These are phyloP conservation scores for Odonthalia washingtoniensis DNA, from an alignment of 31 red algal genomes.

Conservation along the genomic window DNA sequence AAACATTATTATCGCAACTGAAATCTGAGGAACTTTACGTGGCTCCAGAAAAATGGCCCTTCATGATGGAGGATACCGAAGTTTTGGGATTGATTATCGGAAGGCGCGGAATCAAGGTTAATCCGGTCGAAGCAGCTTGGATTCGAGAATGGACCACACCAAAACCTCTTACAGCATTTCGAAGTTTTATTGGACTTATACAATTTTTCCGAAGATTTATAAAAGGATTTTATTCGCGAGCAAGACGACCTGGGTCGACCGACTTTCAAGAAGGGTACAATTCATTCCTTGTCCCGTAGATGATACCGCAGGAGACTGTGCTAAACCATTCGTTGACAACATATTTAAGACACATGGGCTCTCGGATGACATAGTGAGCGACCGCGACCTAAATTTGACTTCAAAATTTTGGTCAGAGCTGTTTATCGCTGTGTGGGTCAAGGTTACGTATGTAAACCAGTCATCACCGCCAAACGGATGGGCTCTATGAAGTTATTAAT, in stretches of 20 bases:
- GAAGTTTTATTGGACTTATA: no score
- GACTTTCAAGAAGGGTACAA: neutral
- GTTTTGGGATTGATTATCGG: neutral
- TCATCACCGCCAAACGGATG: neutral
- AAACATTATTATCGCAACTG: neutral
- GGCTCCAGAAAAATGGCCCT: neutral
- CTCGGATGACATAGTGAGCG: neutral
- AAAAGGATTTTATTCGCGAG: no score
- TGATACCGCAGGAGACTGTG: neutral
- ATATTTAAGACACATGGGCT: neutral
- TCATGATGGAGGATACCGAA: neutral
- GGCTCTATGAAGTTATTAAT: constrained; percentile 7
- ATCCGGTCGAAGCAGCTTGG: neutral
- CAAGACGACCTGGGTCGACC: constrained; percentile 7
- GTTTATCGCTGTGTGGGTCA: neutral
- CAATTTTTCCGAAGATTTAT: no score
- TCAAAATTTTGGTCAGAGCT: neutral
- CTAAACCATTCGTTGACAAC: neutral
- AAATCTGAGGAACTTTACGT: neutral
- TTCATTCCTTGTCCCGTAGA: neutral
- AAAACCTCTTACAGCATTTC: neutral
- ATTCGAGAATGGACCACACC: neutral
- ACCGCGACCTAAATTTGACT: constrained; percentile 1
- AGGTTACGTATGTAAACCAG: neutral
- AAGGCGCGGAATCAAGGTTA: neutral